Conservation (phyloP, 2,329 filamentous ascomycete species). For the Fusarium zealandicum region DNA sequence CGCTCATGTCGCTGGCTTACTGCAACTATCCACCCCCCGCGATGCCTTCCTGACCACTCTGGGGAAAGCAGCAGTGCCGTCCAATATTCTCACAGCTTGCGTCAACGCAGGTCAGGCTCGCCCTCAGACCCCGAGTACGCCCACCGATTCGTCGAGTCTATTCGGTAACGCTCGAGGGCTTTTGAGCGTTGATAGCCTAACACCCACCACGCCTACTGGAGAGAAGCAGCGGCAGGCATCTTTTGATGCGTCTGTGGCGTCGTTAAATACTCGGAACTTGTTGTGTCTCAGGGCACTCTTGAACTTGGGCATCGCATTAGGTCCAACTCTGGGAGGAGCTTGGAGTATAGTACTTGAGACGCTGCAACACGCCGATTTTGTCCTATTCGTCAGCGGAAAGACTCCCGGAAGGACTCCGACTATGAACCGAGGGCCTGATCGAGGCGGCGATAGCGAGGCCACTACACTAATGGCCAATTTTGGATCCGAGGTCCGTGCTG, state of each 20-base stretch:
- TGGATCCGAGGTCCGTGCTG: slow-evolving; percentile 81
- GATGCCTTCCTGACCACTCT: slow-evolving; percentile 95
- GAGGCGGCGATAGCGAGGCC: slow-evolving; percentile 59
- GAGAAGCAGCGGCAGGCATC: slow-evolving; percentile 69
- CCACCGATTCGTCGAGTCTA: slow-evolving; percentile 61
- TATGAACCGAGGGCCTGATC: slow-evolving; percentile 55
- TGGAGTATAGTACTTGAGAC: slow-evolving; percentile 95
- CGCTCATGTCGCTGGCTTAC: slow-evolving; percentile 88
- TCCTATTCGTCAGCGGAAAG: slow-evolving; percentile 73
- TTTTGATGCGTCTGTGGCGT: slow-evolving; percentile 59
- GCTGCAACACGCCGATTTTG: slow-evolving; percentile 88
- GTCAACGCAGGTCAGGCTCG: slow-evolving; percentile 58
- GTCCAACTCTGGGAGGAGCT: slow-evolving; percentile 81
- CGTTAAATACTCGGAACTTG: slow-evolving; percentile 86
- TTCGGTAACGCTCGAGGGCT: slow-evolving; percentile 76
- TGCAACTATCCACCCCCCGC: slow-evolving; percentile 83
- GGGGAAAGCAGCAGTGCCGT: slow-evolving; percentile 89
- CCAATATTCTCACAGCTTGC: slow-evolving; percentile 73
- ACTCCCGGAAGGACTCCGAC: slow-evolving; percentile 60
- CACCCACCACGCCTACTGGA: slow-evolving; percentile 59
- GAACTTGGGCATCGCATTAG: slow-evolving; percentile 94
- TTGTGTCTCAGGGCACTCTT: slow-evolving; percentile 88
- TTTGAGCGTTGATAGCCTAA: slow-evolving; percentile 75
- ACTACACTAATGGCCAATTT: slow-evolving; percentile 69
- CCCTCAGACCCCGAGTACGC: slow-evolving; percentile 53